Evolutionary conservation across 805 yeast genomes (phyloP).

Genomic region (Teunomyces panamensis): DNA sequence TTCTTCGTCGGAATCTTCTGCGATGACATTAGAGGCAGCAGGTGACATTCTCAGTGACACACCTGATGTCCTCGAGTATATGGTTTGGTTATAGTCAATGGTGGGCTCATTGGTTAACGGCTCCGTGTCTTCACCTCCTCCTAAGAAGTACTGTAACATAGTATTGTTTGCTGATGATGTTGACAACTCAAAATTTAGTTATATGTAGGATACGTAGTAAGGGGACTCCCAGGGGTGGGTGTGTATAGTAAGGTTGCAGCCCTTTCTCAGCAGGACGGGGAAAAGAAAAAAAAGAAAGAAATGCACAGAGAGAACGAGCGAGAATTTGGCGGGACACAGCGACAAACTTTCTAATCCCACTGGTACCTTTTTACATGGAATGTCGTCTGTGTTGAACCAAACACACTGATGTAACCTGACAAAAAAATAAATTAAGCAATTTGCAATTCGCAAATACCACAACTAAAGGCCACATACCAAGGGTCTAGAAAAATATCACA

Average conservation of each 20-base stretch:
- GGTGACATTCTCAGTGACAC: background rate
- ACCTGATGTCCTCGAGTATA: slow-evolving; percentile 5
- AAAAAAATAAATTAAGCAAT: background rate
- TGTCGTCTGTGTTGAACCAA: background rate
- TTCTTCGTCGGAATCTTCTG: slow-evolving; percentile 11
- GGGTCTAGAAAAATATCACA: background rate
- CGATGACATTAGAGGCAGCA: slow-evolving; percentile 6
- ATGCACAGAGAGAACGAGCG: no score
- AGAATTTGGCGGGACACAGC: background rate
- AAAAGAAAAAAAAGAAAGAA: background rate
- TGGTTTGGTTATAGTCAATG: slow-evolving; percentile 30
- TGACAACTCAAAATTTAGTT: background rate
- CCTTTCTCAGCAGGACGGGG: background rate
- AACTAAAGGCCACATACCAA: background rate
- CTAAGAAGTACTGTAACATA: slow-evolving; percentile 12
- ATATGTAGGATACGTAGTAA: background rate
- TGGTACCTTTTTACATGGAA: background rate
- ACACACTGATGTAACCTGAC: background rate
- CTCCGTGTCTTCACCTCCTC: slow-evolving; percentile 12
- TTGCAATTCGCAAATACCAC: background rate
- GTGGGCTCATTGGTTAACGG: slow-evolving; percentile 33
- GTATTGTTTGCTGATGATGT: background rate
- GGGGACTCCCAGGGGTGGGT: background rate
- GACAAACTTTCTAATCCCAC: background rate
- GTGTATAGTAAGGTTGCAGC: background rate